Evolutionary conservation across 768 basidiomycete species (phyloP).

Genomic region (Phylloporus scabripes): DNA sequence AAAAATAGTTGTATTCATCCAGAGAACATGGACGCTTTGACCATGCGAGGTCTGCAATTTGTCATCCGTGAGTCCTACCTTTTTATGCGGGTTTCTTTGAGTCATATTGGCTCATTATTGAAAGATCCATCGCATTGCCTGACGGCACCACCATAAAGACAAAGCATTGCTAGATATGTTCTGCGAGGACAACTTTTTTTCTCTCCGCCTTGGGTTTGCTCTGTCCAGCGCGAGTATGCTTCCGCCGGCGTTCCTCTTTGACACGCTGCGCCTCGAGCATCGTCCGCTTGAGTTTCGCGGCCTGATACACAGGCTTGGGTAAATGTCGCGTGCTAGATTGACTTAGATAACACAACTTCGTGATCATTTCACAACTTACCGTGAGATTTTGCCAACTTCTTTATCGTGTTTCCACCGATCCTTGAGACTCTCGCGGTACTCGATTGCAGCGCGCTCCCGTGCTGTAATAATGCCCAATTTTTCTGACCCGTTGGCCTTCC

Average conservation of each 20-base stretch:
- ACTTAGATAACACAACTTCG: slow-evolving; percentile 2
- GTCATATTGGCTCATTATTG: background rate
- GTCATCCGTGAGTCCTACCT: background rate
- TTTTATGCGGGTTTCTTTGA: background rate
- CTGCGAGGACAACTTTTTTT: slow-evolving; percentile 79
- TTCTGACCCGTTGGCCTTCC: slow-evolving; percentile 92
- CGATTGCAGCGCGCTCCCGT: slow-evolving; percentile 84
- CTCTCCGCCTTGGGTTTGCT: slow-evolving; percentile 87
- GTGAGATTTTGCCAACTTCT: slow-evolving; percentile 73
- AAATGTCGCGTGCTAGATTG: slow-evolving; percentile 64
- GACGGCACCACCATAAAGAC: slow-evolving; percentile 9
- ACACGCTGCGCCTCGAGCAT: slow-evolving; percentile 87
- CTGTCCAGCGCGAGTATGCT: slow-evolving; percentile 82
- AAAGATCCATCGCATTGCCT: slow-evolving; percentile 6
- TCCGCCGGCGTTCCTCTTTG: slow-evolving; percentile 91
- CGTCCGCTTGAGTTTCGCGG: slow-evolving; percentile 80
- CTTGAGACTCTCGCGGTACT: slow-evolving; percentile 85
- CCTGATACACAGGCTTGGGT: slow-evolving; percentile 88
- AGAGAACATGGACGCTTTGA: no score
- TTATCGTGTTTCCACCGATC: slow-evolving; percentile 84
- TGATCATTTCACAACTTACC: slow-evolving; percentile 45
- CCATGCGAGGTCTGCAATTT: background rate
- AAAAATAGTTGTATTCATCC: slow-evolving; percentile 45
- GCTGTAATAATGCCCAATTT: slow-evolving; percentile 89
- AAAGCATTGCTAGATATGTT: slow-evolving; percentile 46